Evolutionary conservation across 2,329 filamentous ascomycete genomes (phyloP).

Genomic region (Hymenoscyphus albidus): DNA sequence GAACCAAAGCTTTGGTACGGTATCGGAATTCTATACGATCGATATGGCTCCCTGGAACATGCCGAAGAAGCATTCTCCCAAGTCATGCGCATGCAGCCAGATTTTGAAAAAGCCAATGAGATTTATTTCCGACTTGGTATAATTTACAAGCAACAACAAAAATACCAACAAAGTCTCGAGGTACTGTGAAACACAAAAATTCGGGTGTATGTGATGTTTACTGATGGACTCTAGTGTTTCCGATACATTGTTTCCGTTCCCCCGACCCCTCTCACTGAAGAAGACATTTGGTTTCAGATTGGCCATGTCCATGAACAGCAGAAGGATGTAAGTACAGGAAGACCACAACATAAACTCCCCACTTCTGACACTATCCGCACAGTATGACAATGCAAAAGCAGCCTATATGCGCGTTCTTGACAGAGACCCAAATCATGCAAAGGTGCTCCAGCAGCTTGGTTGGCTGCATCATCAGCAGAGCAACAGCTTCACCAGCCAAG

Average conservation of each 20-base stretch:
- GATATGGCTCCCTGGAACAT: slow-evolving; percentile 93
- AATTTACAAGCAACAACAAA: slow-evolving; percentile 98
- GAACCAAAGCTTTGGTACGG: slow-evolving; percentile 99
- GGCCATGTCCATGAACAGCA: slow-evolving; percentile 98
- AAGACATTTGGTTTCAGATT: slow-evolving; percentile 99
- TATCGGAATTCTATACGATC: slow-evolving; percentile 94
- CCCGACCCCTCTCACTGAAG: slow-evolving; percentile 86
- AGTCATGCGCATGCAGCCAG: slow-evolving; percentile 97
- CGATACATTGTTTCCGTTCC: slow-evolving; percentile 95
- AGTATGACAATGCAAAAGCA: slow-evolving; percentile 91
- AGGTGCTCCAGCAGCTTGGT: slow-evolving; percentile 94
- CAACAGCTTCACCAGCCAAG: slow-evolving; percentile 84
- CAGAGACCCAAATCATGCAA: slow-evolving; percentile 91
- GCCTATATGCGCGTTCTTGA: slow-evolving; percentile 93
- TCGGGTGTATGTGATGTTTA: not conserved
- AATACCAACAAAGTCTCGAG: slow-evolving; percentile 87
- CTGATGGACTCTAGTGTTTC: slow-evolving; percentile 67
- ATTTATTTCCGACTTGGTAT: slow-evolving; percentile 99
- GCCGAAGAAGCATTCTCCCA: slow-evolving; percentile 97
- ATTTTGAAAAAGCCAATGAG: slow-evolving; percentile 98
- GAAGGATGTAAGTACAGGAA: slow-evolving; percentile 73
- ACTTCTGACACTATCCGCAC: slow-evolving; percentile 8
- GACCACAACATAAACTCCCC: not conserved
- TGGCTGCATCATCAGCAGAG: slow-evolving; percentile 98
- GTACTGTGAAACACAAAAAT: slow-evolving; percentile 46